Evolutionary conservation across 2,329 filamentous ascomycete species (phyloP), one percentile per base, ranked within the genome.

Genomic region (Cytospora paraplurivora): DNA sequence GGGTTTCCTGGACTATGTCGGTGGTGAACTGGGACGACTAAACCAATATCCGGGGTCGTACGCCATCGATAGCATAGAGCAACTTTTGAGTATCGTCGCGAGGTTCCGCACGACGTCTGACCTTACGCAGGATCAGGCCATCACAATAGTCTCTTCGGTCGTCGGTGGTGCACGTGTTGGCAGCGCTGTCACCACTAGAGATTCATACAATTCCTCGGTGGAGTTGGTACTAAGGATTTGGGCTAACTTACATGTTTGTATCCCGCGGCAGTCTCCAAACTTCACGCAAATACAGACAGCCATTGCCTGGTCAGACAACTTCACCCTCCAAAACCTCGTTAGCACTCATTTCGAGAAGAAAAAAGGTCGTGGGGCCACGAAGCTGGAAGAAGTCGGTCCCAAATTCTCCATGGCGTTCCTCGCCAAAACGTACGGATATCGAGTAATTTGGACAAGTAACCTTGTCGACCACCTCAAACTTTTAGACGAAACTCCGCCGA

Each of bases 391-490:
- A 3, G 10, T 56, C 11, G n/a, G 21, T 8, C 41, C 41, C 15
- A 58, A 37, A 33, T 58, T 44, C 33, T 49, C 56, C 11, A 58
- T 58, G 56, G 56, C 41, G 11, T 41, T 49, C n/a, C 49, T 59
- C 11, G 19, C 4, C 33, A 49, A 59, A 27, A 37, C 21, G 19
- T 44, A 59, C 12, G 67, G 65, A 1, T 69, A 67, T 37, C 66
- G 54, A 11, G 60, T 68, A 7, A 59, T 63, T 38, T 70, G 69
- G 67, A 68, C 69, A 13, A 59, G 62, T 32, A 70, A 69, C 44
- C 58, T 70, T 15, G 62, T 62, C 37, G 67, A 65, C 11, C 69
- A n/a, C n/a, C n/a, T n/a, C n/a, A n/a, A n/a, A n/a, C n/a, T n/a
- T n/a, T n/a, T n/a, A n/a, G n/a, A n/a, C n/a, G n/a, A n/a, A n/a